Evolutionary conservation across 2,329 filamentous ascomycete genomes (phyloP).

Genomic region (Waltergamsia citrina): DNA sequence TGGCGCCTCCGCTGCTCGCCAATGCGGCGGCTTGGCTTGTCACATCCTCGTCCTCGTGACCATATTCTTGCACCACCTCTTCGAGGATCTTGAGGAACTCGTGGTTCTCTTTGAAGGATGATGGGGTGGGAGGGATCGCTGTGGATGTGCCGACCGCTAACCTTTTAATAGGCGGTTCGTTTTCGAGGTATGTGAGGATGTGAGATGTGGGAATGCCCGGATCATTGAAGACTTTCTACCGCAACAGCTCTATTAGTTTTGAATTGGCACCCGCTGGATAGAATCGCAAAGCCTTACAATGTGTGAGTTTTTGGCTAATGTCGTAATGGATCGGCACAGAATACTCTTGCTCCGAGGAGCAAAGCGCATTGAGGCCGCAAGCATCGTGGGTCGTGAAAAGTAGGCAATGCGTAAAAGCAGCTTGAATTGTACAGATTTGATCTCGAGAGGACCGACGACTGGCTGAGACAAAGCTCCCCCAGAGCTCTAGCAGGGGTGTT

Average conservation of each 20-base stretch:
- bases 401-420: too few species aligned
- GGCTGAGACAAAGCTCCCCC: neutral
- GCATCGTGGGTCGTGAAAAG: too few species aligned
- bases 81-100: conserved; percentile 50
- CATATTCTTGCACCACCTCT: conserved; percentile 44
- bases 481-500: neutral
- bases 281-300: conserved; percentile 32
- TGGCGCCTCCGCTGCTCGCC: conserved; percentile 46
- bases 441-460: neutral
- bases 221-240: conserved; percentile 51
- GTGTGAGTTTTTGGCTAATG: conserved; percentile 38
- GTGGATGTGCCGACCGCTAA: conserved; percentile 53
- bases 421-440: neutral
- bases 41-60: conserved; percentile 45
- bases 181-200: conserved; percentile 50
- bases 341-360: conserved; percentile 9
- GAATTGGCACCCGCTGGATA: neutral
- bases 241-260: conserved; percentile 6
- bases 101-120: conserved; percentile 49
- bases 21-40: conserved; percentile 48
- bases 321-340: conserved; percentile 28
- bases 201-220: conserved; percentile 33
- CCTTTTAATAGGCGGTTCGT: conserved; percentile 39
- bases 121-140: conserved; percentile 49
- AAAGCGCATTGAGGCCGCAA: conserved; percentile 9